Evolutionary conservation across 352 stramenopile species (phyloP), one percentile per base, ranked within the genome.

Genomic region (Globisporangium nodosum): DNA sequence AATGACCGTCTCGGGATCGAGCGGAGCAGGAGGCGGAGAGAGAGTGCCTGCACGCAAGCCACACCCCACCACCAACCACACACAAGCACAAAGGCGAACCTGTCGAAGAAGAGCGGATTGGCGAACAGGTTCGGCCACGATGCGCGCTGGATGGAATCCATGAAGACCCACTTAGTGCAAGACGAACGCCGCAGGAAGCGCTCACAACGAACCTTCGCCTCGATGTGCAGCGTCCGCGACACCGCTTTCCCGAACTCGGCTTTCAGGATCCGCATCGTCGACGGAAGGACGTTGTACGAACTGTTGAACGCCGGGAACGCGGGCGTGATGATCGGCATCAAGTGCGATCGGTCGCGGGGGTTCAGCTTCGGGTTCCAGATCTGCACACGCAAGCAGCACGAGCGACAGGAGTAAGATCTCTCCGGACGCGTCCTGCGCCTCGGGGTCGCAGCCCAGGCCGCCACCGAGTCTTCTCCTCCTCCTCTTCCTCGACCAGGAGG

Each of bases 241-340:
- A 85, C 74, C 0, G 72, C 85, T 42, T 81, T 80, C 11, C 60
- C 71, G 50, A 98, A 87, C 68, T 99, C 96, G 5, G 85, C 66
- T 61, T 96, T 92, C 15, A 99, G 82, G 35, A 97, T 85, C 30
- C 83, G 78, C 7, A 98, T 71, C 31, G 97, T 98, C 4, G 89
- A 92, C 16, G 84, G 63, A 58, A 92, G 88, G 21, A 99, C 94
- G 68, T 98, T 99, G 74, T 98, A 99, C 4, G 96, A 97, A 43
- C 96, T 99, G 71, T 99, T 99, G 82, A 98, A 98, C 16, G 81
- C 88, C 13, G 97, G 97, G 68, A 98, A 99, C 47, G 94, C 92
- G 4, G 97, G 97, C 2, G 97, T 99, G 65, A 99, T 98, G 67
- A 99, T 99, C 18, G 97, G 97, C 96, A 99, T 99, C 43, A 99